Evolutionary conservation across 2,329 filamentous ascomycete genomes (phyloP).

Genomic region (Cladorrhinum sp.): DNA sequence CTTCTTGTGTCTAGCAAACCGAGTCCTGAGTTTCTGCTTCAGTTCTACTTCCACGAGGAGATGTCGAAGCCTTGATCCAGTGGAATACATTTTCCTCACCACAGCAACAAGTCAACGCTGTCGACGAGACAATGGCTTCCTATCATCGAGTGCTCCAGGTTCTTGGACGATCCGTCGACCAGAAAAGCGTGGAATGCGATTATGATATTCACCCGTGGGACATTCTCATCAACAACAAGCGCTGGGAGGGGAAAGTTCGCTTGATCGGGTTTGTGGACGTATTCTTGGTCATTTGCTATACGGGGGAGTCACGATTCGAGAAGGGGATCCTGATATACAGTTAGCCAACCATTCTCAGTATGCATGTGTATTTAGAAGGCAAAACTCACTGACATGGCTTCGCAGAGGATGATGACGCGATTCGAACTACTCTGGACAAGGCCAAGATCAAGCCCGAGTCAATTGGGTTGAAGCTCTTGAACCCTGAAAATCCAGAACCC

Average conservation of each 20-base stretch:
- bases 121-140: constrained; percentile 29
- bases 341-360: constrained; percentile 17
- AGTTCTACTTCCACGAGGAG: no score
- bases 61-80: no score
- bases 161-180: constrained; percentile 32
- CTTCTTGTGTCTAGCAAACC: no score
- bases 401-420: constrained; percentile 30
- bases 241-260: constrained; percentile 33
- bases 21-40: no score
- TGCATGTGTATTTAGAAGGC: no score
- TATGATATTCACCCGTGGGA: constrained; percentile 36
- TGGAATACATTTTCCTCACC: background rate
- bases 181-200: constrained; percentile 33
- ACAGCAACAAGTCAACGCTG: background rate
- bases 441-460: constrained; percentile 20
- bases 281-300: constrained; percentile 36
- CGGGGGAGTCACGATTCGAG: constrained; percentile 32
- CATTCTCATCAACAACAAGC: constrained; percentile 32
- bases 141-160: constrained; percentile 34
- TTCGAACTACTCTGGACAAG: constrained; percentile 24
- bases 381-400: background rate
- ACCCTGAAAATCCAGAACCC: constrained; percentile 22
- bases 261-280: constrained; percentile 36
- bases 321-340: constrained; percentile 32
- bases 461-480: constrained; percentile 23